Conservation (phyloP, 2,329 filamentous ascomycete genomes). For the Chaetomium olivaceum region DNA sequence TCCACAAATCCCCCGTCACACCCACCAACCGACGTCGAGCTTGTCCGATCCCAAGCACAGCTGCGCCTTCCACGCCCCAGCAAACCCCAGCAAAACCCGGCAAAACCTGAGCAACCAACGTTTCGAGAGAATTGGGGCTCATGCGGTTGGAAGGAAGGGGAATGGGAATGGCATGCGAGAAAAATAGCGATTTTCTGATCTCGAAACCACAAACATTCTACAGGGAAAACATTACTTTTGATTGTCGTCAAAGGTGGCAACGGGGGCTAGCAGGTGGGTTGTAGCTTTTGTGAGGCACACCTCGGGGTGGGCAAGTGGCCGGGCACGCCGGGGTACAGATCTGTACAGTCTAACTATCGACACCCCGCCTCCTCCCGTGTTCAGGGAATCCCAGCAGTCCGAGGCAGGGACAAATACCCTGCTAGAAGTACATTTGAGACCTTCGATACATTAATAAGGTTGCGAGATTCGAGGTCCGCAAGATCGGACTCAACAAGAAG, state of each 20-base stretch:
- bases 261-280: not conserved
- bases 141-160: not conserved
- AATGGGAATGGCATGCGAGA: not conserved
- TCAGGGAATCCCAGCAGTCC: not conserved
- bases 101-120: not conserved
- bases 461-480: not conserved
- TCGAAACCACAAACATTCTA: not conserved
- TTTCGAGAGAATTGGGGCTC: not conserved
- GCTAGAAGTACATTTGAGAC: not conserved
- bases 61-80: constrained; percentile 10
- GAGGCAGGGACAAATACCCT: not conserved
- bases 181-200: not conserved
- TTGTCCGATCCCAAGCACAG: not conserved
- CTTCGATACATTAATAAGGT: no score
- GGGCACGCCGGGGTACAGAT: no score
- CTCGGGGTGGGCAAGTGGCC: not conserved
- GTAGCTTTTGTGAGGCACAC: not conserved
- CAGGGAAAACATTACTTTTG: not conserved
- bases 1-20: not conserved
- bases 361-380: not conserved
- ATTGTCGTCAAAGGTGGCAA: not conserved
- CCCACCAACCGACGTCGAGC: not conserved
- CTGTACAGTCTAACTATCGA: not conserved
- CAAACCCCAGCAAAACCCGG: not conserved
- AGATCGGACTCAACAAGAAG: not conserved